Conservation (phyloP, 1,284 basidiomycete species). For the Leccinum colubrinum region DNA sequence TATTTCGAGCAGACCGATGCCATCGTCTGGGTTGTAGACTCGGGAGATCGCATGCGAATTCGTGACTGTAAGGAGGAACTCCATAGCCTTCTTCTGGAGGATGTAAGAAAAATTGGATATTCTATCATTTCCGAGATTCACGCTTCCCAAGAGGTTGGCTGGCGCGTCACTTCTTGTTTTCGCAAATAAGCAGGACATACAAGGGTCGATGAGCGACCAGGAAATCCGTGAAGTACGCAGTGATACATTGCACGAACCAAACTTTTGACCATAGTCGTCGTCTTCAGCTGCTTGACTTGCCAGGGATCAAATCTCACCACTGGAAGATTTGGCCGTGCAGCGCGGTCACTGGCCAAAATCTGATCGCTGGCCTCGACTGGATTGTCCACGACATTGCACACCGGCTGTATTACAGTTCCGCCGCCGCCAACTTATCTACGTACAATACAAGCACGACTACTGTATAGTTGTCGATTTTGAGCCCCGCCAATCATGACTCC, state of each 20-base stretch:
- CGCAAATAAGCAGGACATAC: constrained; percentile 99
- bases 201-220: constrained; percentile 77
- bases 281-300: constrained; percentile 71
- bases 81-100: constrained; percentile 83
- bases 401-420: constrained; percentile 65
- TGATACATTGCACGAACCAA: constrained; percentile 9
- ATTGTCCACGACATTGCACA: constrained; percentile 89
- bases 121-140: constrained; percentile 16
- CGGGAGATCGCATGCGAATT: constrained; percentile 87
- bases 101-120: constrained; percentile 55
- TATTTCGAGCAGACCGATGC: constrained; percentile 99
- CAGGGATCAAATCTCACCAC: constrained; percentile 78
- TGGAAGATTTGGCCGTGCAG: constrained; percentile 94
- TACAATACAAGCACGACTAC: neutral
- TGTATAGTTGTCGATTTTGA: neutral
- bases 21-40: constrained; percentile 98
- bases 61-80: constrained; percentile 88
- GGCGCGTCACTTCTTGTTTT: constrained; percentile 95
- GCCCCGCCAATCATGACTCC: neutral
- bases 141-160: constrained; percentile 68
- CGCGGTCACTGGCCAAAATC: constrained; percentile 85
- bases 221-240: constrained; percentile 81
- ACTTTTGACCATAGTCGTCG: constrained; percentile 9
- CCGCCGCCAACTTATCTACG: constrained; percentile 12
- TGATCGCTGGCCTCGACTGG: constrained; percentile 90